phyloP scores from a whole-genome alignment of 352 stramenopile species.

The Sclerospora graminicola region DNA sequence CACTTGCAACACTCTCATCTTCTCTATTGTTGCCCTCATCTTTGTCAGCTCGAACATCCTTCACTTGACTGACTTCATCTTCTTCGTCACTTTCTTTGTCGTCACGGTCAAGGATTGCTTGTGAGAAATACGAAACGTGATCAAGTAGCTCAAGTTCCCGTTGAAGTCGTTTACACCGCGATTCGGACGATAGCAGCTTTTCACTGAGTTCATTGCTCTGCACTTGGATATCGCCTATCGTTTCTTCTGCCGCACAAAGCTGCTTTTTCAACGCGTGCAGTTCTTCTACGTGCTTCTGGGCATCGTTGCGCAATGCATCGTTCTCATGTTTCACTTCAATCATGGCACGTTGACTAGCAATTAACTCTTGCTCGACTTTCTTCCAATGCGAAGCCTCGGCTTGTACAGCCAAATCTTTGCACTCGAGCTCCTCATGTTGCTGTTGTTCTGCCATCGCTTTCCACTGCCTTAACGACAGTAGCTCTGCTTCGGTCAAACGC shows the following conservation, averaged over 20 bases:
- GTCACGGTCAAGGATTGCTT: conserved; percentile 56
- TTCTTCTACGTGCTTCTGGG: conserved; percentile 18
- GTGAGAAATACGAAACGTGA: conserved; percentile 62
- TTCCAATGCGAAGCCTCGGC: conserved; percentile 32
- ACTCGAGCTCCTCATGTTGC: conserved; percentile 31
- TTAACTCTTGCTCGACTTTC: conserved; percentile 34
- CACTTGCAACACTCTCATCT: not conserved
- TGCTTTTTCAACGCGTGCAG: conserved; percentile 23
- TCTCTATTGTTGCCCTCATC: not conserved
- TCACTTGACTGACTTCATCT: conserved; percentile 29
- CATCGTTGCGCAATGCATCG: conserved; percentile 6
- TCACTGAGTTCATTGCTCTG: conserved; percentile 47
- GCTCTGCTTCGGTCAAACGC: conserved; percentile 25
- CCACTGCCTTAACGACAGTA: conserved; percentile 38
- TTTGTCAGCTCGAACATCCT: conserved; percentile 7
- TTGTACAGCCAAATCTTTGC: conserved; percentile 24
- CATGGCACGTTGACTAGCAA: conserved; percentile 15
- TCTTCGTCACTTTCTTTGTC: conserved; percentile 60
- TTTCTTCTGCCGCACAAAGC: conserved; percentile 30
- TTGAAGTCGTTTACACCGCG: conserved; percentile 57
- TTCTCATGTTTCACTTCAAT: conserved; percentile 25
- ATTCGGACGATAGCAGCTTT: conserved; percentile 45
- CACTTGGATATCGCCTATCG: conserved; percentile 23
- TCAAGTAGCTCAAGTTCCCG: conserved; percentile 68
- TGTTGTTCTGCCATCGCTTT: conserved; percentile 29